These are phyloP conservation scores for Stellera chamaejasme DNA, from an alignment of 345 rosid genomes.

Conservation along the genomic window DNA sequence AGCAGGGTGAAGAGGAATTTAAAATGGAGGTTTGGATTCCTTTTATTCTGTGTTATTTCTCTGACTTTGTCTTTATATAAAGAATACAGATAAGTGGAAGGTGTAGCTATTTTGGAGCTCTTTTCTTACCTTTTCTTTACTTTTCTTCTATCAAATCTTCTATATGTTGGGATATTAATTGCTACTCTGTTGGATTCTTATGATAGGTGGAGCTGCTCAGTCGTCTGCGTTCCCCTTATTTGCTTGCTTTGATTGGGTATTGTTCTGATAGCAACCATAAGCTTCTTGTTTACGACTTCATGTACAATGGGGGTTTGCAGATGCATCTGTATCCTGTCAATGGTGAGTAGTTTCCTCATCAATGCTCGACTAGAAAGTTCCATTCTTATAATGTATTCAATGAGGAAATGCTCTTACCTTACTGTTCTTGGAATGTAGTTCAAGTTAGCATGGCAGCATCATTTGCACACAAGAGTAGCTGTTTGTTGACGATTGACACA, in stretches of 20 bases:
- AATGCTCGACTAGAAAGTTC: no score
- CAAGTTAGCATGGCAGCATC: no score
- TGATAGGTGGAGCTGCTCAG: constrained; percentile 75
- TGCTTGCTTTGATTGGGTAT: constrained; percentile 75
- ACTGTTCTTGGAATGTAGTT: no score
- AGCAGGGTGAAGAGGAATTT: constrained; percentile 93
- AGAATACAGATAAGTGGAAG: neutral
- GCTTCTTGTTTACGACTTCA: constrained; percentile 74
- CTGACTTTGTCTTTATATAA: neutral
- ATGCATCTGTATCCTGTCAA: constrained; percentile 68
- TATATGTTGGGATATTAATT: neutral
- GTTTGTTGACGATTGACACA: no score
- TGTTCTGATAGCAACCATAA: constrained; percentile 56
- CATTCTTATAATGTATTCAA: no score
- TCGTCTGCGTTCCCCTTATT: constrained; percentile 61
- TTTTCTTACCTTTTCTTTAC: neutral
- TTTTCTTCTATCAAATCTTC: neutral
- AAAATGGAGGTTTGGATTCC: constrained; percentile 59
- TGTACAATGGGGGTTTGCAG: constrained; percentile 82
- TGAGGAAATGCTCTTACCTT: no score
- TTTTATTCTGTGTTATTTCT: neutral
- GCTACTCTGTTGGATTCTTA: neutral
- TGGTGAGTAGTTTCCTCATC: constrained; percentile 29
- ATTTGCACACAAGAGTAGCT: no score
- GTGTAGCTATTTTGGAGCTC: neutral